These are phyloP conservation scores for Manihot esculenta DNA, from an alignment of 441 rosid species.

Conservation along the genomic window DNA sequence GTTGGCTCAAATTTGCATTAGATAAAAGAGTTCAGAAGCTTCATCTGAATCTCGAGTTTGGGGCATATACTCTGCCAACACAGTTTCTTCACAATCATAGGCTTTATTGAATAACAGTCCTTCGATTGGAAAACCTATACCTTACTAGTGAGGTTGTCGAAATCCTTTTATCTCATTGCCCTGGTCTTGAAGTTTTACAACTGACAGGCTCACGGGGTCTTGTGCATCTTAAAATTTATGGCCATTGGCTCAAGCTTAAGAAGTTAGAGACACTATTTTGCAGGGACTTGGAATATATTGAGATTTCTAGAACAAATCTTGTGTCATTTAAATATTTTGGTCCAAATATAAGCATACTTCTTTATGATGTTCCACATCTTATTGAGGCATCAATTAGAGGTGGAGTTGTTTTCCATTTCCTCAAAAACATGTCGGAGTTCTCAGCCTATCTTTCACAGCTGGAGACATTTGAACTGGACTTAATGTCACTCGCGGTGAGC, in stretches of 20 bases:
- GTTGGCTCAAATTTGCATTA: background rate
- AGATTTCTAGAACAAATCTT: background rate
- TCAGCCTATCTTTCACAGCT: background rate
- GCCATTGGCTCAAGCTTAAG: slow-evolving; percentile 7
- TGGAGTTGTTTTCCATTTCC: background rate
- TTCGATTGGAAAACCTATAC: background rate
- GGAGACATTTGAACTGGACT: background rate
- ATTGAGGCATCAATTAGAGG: background rate
- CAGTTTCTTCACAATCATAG: background rate
- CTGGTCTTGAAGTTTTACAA: background rate
- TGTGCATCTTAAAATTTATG: background rate
- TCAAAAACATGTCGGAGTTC: background rate
- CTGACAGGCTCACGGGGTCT: background rate
- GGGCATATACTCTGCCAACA: background rate
- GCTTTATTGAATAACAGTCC: background rate
- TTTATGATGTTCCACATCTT: background rate
- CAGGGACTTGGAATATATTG: background rate
- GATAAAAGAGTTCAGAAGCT: background rate
- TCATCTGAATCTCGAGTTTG: background rate
- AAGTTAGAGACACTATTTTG: background rate
- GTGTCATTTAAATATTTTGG: slow-evolving; percentile 4
- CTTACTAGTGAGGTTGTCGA: slow-evolving; percentile 2
- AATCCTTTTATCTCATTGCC: background rate
- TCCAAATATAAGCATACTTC: background rate
- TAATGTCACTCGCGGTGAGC: background rate